phyloP scores from a whole-genome alignment of 805 yeast species.

The Yarrowia porcina region DNA sequence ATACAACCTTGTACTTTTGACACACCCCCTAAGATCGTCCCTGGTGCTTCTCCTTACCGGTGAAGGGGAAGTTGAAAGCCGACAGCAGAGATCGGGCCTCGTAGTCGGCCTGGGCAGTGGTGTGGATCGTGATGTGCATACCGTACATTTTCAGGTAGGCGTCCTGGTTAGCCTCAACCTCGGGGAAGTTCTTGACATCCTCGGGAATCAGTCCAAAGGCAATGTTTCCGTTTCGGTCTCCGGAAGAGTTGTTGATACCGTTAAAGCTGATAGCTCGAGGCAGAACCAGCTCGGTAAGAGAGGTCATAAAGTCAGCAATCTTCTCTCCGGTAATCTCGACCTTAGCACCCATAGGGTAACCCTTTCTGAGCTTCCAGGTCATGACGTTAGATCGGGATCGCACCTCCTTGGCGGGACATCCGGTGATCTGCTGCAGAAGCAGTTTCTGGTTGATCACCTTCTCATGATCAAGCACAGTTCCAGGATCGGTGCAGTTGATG shows the following conservation, averaged over 20 bases:
- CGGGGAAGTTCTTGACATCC: constrained; percentile 83
- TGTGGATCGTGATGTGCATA: constrained; percentile 77
- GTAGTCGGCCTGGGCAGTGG: constrained; percentile 84
- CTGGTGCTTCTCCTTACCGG: constrained; percentile 47
- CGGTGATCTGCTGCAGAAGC: constrained; percentile 92
- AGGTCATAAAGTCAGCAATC: constrained; percentile 79
- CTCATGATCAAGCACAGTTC: constrained; percentile 58
- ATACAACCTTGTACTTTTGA: neutral
- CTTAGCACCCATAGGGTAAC: constrained; percentile 89
- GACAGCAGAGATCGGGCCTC: constrained; percentile 85
- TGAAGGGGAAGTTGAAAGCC: constrained; percentile 78
- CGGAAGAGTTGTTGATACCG: constrained; percentile 72
- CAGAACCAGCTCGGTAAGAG: constrained; percentile 85
- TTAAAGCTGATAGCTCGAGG: constrained; percentile 87
- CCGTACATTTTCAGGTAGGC: constrained; percentile 86
- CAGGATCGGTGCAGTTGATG: constrained; percentile 72
- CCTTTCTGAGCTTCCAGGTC: constrained; percentile 81
- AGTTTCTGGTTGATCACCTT: constrained; percentile 71
- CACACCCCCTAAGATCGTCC: constrained; percentile 29
- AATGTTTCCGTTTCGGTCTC: constrained; percentile 82
- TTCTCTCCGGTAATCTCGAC: constrained; percentile 72
- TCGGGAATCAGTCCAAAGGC: constrained; percentile 78
- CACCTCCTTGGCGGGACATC: constrained; percentile 70
- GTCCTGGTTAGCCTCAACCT: constrained; percentile 85
- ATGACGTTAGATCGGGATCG: constrained; percentile 77